Evolutionary conservation across 1,284 basidiomycete genomes (phyloP).

Genomic region (Termitomyces sp.): DNA sequence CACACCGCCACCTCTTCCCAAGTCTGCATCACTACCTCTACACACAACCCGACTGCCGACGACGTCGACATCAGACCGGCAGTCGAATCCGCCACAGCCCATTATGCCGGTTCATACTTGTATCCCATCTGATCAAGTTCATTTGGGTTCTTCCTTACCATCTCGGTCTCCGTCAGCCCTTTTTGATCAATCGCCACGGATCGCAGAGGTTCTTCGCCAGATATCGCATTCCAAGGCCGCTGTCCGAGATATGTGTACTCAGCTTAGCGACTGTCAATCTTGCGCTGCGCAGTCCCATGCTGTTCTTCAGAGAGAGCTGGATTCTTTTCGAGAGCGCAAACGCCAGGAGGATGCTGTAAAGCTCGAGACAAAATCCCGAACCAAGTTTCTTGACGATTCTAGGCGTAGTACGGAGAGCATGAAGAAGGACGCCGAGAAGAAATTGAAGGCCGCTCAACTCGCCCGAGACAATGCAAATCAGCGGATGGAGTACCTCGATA

Average conservation of each 20-base stretch:
- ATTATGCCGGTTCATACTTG: conserved; percentile 27
- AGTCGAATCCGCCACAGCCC: conserved; percentile 29
- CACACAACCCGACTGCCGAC: conserved; percentile 48
- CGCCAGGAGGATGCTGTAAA: conserved; percentile 80
- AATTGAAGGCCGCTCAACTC: conserved; percentile 65
- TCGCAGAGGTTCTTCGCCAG: conserved; percentile 75
- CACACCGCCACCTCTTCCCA: conserved; percentile 77
- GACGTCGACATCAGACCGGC: conserved; percentile 27
- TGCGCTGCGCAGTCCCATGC: conserved; percentile 59
- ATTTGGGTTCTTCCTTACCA: conserved; percentile 28
- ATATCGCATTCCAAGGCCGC: conserved; percentile 65
- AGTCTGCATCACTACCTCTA: conserved; percentile 71
- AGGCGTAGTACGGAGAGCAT: conserved; percentile 78
- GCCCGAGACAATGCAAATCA: conserved; percentile 61
- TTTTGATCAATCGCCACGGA: conserved; percentile 66
- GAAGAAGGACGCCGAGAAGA: conserved; percentile 85
- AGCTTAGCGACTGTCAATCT: conserved; percentile 67
- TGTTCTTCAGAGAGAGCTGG: conserved; percentile 68
- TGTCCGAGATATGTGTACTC: conserved; percentile 69
- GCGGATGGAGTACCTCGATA: conserved; percentile 62
- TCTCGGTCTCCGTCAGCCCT: conserved; percentile 34
- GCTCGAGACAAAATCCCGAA: conserved; percentile 73
- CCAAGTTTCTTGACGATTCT: conserved; percentile 83
- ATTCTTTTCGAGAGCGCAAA: conserved; percentile 70
- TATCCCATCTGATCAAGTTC: conserved; percentile 30